Evolutionary conservation across 2,329 filamentous ascomycete genomes (phyloP), one percentile per base, ranked within the genome.

Genomic region (Neofusicoccum kwambonambiense): DNA sequence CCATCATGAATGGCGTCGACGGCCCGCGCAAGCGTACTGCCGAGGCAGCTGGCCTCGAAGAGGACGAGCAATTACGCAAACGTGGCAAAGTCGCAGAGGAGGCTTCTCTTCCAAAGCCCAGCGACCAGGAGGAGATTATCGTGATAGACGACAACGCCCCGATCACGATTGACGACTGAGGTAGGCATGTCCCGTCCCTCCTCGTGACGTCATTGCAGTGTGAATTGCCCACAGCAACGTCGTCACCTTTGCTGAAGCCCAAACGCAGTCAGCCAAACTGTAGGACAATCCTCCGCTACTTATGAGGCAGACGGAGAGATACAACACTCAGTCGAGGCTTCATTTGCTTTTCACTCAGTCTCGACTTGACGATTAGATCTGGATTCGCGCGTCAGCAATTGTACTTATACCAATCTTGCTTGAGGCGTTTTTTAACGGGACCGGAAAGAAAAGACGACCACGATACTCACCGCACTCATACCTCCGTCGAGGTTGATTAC

Each of bases 401-500:
- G 56, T 60, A 60, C 42, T 60, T 60, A 60, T 60, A 60, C 49
- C 49, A 47, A 17, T 42, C 50, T 22, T 60, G 56, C 56, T 34
- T 47, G 12, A n/a, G 56, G 56, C 56, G 31, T 60, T 47, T 34
- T 12, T 45, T 27, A 22, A 64, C 17, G 11, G 31, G 12, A 31
- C 22, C n/a, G n/a, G 61, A 39, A 41, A 56, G 50, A 45, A 42
- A 52, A 13, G 42, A 5, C 17, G 19, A 17, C 13, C 27, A 31
- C 27, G 6, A 31, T 49, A 64, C 4, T 79, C 70, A 58, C 56
- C 56, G 90, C 90, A 75, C 90, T 93, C 69, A 96, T 76, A 1
- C 93, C 93, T 15, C 93, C 93, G 76, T 96, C 93, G 34, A 97
- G 82, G 75, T 93, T 95, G 60, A 97, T 82, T 58, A 93, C 84